Conservation (phyloP, 1,284 basidiomycete genomes). For the Pisolithus thermaeus region DNA sequence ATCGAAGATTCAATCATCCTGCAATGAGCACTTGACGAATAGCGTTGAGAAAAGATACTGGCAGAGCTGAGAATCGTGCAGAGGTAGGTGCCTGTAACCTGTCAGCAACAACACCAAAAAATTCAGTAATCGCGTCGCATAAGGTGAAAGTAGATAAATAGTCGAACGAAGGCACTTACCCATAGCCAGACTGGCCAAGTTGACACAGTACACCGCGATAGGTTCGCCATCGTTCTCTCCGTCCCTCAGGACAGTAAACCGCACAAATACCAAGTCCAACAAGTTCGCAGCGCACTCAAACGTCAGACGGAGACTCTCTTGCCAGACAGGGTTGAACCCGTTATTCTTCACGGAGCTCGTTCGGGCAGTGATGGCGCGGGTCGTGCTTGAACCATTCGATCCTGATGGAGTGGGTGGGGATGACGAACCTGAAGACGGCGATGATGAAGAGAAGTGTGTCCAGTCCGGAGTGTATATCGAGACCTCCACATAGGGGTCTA, state of each 20-base stretch:
- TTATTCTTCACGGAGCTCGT: constrained; percentile 74
- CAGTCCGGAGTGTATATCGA: constrained; percentile 75
- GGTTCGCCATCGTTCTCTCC: constrained; percentile 58
- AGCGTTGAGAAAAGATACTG: constrained; percentile 87
- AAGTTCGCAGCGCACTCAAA: constrained; percentile 75
- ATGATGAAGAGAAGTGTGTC: constrained; percentile 31
- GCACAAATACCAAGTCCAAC: constrained; percentile 78
- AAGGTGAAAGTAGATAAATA: background rate
- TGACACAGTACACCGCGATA: constrained; percentile 67
- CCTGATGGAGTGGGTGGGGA: constrained; percentile 7
- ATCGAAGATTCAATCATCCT: constrained; percentile 2
- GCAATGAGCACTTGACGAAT: constrained; percentile 50
- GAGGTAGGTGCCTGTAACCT: constrained; percentile 85
- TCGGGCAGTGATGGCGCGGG: constrained; percentile 44
- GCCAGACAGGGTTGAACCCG: constrained; percentile 86
- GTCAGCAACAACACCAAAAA: background rate
- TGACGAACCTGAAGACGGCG: constrained; percentile 21
- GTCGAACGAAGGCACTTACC: constrained; percentile 41
- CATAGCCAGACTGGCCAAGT: constrained; percentile 59
- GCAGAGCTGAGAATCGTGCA: constrained; percentile 77
- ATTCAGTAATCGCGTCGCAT: constrained; percentile 7
- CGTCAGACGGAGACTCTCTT: constrained; percentile 63
- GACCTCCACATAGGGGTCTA: constrained; percentile 79
- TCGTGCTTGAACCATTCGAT: constrained; percentile 29
- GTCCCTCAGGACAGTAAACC: constrained; percentile 65